Base-by-base conservation (phyloP, 257 asterid species). In the Plantago elongata region DNA sequence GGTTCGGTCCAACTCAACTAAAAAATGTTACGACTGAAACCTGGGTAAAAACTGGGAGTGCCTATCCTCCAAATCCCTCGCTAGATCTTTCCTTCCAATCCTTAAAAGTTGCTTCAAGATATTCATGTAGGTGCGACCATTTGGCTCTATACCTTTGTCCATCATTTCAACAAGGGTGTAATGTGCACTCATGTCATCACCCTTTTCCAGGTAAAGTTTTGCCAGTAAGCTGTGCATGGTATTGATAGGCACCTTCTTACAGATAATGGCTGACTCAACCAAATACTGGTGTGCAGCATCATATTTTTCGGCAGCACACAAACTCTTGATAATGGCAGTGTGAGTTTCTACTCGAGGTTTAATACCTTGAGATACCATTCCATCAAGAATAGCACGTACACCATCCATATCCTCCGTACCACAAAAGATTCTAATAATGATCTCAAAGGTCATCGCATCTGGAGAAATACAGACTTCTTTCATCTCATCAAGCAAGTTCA, bases 61-160 rank as follows among this genome's bases (percentile, higher is more conserved):
- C 68, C 51, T 73, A 69, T 48, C 54, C 63, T 74, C 72, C 74
- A 81, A 63, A 52, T 79, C 94, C 74, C 66, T 52, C 34, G 84
- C 89, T 62, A 87, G 65, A 48, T 72, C 51, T 45, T 17, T 62
- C 72, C 64, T 81, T 56, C 88, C 82, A 43, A 47, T 74, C 54
- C 74, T 73, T 61, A 51, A 34, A 47, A 90, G 84, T 45, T 63
- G 69, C 73, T 74, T 75, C 74, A 80, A 74, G 38, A 74, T 70
- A 17, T 76, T 79, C 5, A 65, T 7, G 66, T 75, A 85, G 70
- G 66, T 74, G 51, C 69, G 37, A 62, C 71, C 81, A 72, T 83
- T 75, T 11, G 95, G 97, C 77, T 72, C 81, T 18, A 83, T 75
- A 61, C 78, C 79, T 79, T 79, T 87, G 54, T 72, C 87, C 94